Evolutionary conservation across 352 stramenopile species (phyloP).

Genomic region (Phytophthora agathidicida): DNA sequence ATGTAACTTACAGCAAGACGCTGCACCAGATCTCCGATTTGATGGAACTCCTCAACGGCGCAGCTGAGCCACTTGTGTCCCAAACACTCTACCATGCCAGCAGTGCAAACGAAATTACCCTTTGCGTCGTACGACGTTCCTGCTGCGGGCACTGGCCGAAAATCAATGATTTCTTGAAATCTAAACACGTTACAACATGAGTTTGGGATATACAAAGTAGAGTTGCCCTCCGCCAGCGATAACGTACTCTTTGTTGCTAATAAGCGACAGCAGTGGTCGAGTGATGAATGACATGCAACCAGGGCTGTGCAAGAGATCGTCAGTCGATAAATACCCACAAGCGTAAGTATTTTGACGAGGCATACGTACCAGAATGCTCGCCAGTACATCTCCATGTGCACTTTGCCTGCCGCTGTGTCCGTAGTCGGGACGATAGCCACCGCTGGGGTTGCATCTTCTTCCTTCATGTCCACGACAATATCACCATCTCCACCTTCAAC

Average conservation of each 20-base stretch:
- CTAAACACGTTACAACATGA: slow-evolving; percentile 20
- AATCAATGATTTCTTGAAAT: slow-evolving; percentile 80
- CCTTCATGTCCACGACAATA: slow-evolving; percentile 43
- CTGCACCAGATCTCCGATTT: slow-evolving; percentile 68
- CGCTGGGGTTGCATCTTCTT: slow-evolving; percentile 30
- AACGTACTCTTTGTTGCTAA: slow-evolving; percentile 64
- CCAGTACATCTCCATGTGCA: slow-evolving; percentile 79
- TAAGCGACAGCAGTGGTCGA: slow-evolving; percentile 61
- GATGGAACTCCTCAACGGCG: slow-evolving; percentile 65
- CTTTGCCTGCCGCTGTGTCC: slow-evolving; percentile 37
- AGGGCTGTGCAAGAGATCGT: slow-evolving; percentile 39
- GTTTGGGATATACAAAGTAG: slow-evolving; percentile 7
- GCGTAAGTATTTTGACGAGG: background rate
- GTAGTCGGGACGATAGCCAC: slow-evolving; percentile 10
- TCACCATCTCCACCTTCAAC: slow-evolving; percentile 32
- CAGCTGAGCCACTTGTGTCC: slow-evolving; percentile 86
- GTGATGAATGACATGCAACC: slow-evolving; percentile 81
- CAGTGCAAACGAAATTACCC: slow-evolving; percentile 72
- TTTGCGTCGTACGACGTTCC: slow-evolving; percentile 60
- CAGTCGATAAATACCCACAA: background rate
- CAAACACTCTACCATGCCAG: slow-evolving; percentile 72
- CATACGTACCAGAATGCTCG: slow-evolving; percentile 77
- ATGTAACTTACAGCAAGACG: slow-evolving; percentile 54
- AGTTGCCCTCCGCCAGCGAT: background rate
- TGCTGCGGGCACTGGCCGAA: slow-evolving; percentile 68